Percentiles rank a stretch among this genome's conserved stretches.
These are phyloP conservation scores for Conidiobolus coronatus DNA, from an alignment of 371 early-diverging fungal genomes.

Conservation along the genomic window DNA sequence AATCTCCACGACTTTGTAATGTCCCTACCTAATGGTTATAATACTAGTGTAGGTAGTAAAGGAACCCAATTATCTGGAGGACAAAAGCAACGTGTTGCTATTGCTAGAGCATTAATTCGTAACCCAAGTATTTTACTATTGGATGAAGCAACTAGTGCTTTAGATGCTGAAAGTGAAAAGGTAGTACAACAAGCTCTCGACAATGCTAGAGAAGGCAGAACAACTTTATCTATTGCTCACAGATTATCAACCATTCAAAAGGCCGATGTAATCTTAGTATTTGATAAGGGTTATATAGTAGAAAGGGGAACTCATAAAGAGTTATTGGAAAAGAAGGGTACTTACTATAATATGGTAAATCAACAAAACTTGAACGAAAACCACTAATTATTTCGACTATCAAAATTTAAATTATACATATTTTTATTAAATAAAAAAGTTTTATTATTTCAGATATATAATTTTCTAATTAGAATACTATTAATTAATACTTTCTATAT, in stretches of 20 bases:
- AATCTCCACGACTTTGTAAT: conserved; percentile 59
- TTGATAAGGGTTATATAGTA: conserved; percentile 46
- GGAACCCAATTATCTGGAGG: conserved; percentile 47
- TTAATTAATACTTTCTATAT: no score
- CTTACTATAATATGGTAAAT: conserved; percentile 15
- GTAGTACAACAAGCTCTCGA: conserved; percentile 75
- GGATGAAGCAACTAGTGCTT: conserved; percentile 92
- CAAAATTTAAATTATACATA: no score
- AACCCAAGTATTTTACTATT: conserved; percentile 68
- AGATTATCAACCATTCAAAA: conserved; percentile 42
- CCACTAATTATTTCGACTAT: no score
- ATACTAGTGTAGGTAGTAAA: conserved; percentile 53
- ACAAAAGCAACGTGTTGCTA: conserved; percentile 45
- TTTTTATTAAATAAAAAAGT: no score
- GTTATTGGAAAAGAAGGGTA: conserved; percentile 18
- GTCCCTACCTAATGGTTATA: conserved; percentile 39
- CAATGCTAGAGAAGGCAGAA: conserved; percentile 35
- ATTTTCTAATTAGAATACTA: no score
- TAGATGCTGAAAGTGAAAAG: conserved; percentile 77
- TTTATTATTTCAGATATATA: no score
- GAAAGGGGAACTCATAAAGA: conserved; percentile 68
- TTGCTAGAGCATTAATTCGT: conserved; percentile 47
- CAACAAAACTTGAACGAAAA: conserved; percentile 13
- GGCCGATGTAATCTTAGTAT: conserved; percentile 52
- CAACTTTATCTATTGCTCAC: conserved; percentile 44